Evolutionary conservation across 1,284 basidiomycete species (phyloP), one percentile per base, ranked within the genome.

Genomic region (Coniferiporia weirii): DNA sequence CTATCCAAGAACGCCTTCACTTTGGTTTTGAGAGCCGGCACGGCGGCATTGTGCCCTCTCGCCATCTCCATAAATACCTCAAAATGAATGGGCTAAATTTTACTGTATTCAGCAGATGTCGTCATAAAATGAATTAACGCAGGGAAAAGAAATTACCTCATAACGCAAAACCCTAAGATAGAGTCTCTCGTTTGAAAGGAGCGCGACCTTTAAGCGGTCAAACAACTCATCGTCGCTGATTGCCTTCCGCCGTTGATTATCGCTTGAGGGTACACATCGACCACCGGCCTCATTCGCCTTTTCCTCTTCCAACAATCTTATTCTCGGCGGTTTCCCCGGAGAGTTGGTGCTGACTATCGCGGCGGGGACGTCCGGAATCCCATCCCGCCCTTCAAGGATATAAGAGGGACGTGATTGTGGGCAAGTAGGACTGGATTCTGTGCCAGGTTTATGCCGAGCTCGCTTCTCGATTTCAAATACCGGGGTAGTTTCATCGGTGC

Each of bases 101-200:
- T 17, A 36, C 20, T 50, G 13, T n/a, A 38, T 12, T 48, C 12
- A 22, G 48, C 4, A 1, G 35, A 4, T 12, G 0, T 19, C n/a
- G 15, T 22, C 19, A 49, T 49, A 2, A 27, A 19, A 5, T 10
- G 1, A 32, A 12, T 10, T 45, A 9, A 34, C 19, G n/a, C 19
- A 20, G n/a, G 12, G 27, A 27, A 5, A 35, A n/a, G 22, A 8
- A 57, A 71, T 40, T 63, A 83, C 85, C 75, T 89, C 84, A 65
- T 83, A 87, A 27, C 84, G 80, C 63, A 87, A 67, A 61, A 87
- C 77, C 49, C 79, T 77, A 22, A 76, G 68, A 67, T 85, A 75
- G 12, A 88, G 69, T 48, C 69, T 69, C 15, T 67, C 68, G 67
- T 87, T 75, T 45, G 69, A 63, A 10, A 75, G 51, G 48, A 87